A percentile compares a stretch with the other conserved stretches of the same genome.
Conservation (phyloP, 2,329 filamentous ascomycete species). For the Leptographium galeiforme region DNA sequence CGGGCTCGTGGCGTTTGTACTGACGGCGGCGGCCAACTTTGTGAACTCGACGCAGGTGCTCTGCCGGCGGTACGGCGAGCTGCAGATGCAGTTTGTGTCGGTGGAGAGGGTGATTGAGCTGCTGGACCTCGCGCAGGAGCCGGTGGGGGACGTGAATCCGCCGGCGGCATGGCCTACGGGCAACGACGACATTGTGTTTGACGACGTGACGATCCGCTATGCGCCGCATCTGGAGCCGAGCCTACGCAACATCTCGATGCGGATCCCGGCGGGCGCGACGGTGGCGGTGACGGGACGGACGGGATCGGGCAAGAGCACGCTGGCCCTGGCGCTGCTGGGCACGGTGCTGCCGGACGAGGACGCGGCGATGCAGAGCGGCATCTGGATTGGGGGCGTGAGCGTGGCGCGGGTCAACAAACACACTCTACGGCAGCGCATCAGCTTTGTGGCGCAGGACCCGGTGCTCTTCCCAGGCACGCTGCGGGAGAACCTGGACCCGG, state of each 20-base stretch:
- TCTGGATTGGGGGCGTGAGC: slow-evolving; percentile 40
- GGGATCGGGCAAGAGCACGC: slow-evolving; percentile 75
- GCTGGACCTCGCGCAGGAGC: slow-evolving; percentile 64
- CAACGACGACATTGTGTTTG: slow-evolving; percentile 59
- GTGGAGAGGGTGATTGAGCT: slow-evolving; percentile 79
- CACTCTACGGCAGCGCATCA: slow-evolving; percentile 41
- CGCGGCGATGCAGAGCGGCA: slow-evolving; percentile 25
- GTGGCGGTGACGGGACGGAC: slow-evolving; percentile 68
- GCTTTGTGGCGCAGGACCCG: slow-evolving; percentile 51
- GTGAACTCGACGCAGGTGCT: slow-evolving; percentile 59
- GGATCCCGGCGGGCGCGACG: slow-evolving; percentile 51
- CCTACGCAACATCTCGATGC: slow-evolving; percentile 53
- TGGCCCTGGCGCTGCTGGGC: slow-evolving; percentile 44
- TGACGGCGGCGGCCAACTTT: slow-evolving; percentile 57
- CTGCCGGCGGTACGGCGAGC: slow-evolving; percentile 66
- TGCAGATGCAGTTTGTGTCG: slow-evolving; percentile 86
- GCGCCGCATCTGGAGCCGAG: slow-evolving; percentile 65
- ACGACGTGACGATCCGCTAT: slow-evolving; percentile 66
- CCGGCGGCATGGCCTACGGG: slow-evolving; percentile 63
- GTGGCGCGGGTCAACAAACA: slow-evolving; percentile 40
- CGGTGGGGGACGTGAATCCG: slow-evolving; percentile 43
- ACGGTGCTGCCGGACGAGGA: slow-evolving; percentile 34
- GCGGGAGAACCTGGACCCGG: slow-evolving; percentile 55
- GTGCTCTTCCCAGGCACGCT: slow-evolving; percentile 46
- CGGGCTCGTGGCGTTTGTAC: slow-evolving; percentile 71